A percentile compares a stretch with the other conserved stretches of the same genome.
phyloP scores from a whole-genome alignment of 2,329 filamentous ascomycete species.

The Tolypocladium guangdongense region DNA sequence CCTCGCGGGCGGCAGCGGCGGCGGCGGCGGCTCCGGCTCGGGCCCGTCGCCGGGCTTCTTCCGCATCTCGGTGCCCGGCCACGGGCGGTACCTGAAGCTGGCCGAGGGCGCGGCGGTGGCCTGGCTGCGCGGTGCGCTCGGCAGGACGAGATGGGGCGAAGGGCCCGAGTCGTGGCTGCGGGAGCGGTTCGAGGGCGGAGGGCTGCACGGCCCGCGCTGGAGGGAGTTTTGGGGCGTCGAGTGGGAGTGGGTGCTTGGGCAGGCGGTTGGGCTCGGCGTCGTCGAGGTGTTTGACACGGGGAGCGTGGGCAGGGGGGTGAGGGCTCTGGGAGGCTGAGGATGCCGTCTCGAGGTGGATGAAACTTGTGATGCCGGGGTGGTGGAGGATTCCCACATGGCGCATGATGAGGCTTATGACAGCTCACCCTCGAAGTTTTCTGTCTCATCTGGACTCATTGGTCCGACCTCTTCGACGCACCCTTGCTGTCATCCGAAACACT shows the following conservation, averaged over 20 bases:
- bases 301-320: slow-evolving; percentile 58
- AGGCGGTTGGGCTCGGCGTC: slow-evolving; percentile 58
- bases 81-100: slow-evolving; percentile 57
- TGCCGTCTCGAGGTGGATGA: neutral
- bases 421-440: no score
- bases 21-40: slow-evolving; percentile 24
- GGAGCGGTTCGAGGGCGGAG: slow-evolving; percentile 62
- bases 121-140: slow-evolving; percentile 49
- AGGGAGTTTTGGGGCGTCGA: slow-evolving; percentile 56
- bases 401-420: no score
- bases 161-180: slow-evolving; percentile 48
- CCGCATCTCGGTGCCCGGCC: slow-evolving; percentile 54
- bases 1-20: slow-evolving; percentile 47
- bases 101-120: slow-evolving; percentile 43
- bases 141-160: slow-evolving; percentile 50
- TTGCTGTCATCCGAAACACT: no score
- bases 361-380: neutral
- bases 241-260: slow-evolving; percentile 62
- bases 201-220: slow-evolving; percentile 39
- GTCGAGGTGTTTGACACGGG: slow-evolving; percentile 67
- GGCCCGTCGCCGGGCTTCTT: slow-evolving; percentile 14
- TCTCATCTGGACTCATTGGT: no score
- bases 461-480: no score
- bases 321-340: slow-evolving; percentile 24
- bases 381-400: no score